Base-by-base conservation (phyloP, 1,139 yeast genomes). In the Geotrichum macrosporum region DNA sequence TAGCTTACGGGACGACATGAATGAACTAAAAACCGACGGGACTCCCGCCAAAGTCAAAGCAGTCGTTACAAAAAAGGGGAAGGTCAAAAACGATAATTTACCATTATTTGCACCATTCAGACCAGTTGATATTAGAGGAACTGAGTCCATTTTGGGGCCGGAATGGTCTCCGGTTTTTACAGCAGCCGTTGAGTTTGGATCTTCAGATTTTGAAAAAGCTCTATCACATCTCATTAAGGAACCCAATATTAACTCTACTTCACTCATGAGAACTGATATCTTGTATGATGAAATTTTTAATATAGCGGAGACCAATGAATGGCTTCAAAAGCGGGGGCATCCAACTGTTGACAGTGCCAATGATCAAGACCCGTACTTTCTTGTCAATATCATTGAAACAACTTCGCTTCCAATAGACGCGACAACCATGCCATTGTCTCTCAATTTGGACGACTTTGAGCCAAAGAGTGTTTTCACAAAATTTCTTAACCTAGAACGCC, bases 171-270 rank as follows among this genome's bases (percentile, higher is more conserved):
- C 61, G 1, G 55, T 59, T 4, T 59, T 57, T 40, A 55, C 56
- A 9, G 55, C 55, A 15, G 52, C 55, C 1, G 68, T 67, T 1
- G 60, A 60, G 6, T 74, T 72, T 54, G 59, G 59, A 12, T 61
- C 71, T 2, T 61, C 62, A 8, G 60, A 87, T 66, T 88, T 81
- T 60, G 80, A 79, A 50, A 67, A 70, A 9, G 96, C 96, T 4
- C 84, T 87, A 92, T 65, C 77, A 38, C 85, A 88, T 63, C 72
- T 89, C 53, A 83, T 89, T 47, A 74, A 76, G 52, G 88, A 87
- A 53, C 97, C 97, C 12, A 86, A 89, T 63, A 84, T 89, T 65
- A 89, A 89, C 65, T 89, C 96, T 6, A 84, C 96, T 0, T 94
- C 87, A 26, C 84, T 89, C 33, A 71, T 89, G 69, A 71, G 97